phyloP scores from a whole-genome alignment of 257 asterid species.

The Thymus quinquecostatus region DNA sequence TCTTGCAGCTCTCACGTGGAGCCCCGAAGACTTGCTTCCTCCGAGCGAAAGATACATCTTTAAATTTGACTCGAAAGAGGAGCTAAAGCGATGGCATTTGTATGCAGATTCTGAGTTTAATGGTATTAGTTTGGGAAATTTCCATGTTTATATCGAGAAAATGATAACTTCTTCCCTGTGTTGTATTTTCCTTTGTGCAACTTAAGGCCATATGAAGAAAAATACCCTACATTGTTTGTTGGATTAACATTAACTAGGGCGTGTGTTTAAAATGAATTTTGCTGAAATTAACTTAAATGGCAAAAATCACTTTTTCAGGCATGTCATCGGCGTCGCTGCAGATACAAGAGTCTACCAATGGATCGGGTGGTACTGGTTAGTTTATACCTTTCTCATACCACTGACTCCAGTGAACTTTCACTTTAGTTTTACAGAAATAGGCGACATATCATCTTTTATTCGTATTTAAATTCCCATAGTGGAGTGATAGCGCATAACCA shows the following conservation, averaged over 20 bases:
- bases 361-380: constrained; percentile 65
- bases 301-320: constrained; percentile 55
- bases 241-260: neutral
- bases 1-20: constrained; percentile 84
- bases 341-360: constrained; percentile 61
- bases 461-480: neutral
- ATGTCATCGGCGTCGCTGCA: constrained; percentile 87
- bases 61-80: constrained; percentile 74
- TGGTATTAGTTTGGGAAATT: constrained; percentile 45
- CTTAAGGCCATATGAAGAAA: neutral
- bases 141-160: neutral
- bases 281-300: neutral
- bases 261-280: neutral
- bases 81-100: constrained; percentile 84
- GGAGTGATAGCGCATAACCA: neutral
- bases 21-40: constrained; percentile 80
- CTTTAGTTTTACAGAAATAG: neutral
- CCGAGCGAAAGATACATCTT: constrained; percentile 81
- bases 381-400: constrained; percentile 10
- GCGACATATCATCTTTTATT: neutral
- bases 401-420: constrained; percentile 13
- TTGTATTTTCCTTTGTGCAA: constrained; percentile 11
- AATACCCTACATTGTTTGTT: neutral
- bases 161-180: neutral
- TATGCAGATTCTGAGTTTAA: constrained; percentile 98